A percentile compares a stretch with the other conserved stretches of the same genome.
Evolutionary conservation across 164 flowering plant species (phyloP).

Genomic region (Liquidambar formosana): DNA sequence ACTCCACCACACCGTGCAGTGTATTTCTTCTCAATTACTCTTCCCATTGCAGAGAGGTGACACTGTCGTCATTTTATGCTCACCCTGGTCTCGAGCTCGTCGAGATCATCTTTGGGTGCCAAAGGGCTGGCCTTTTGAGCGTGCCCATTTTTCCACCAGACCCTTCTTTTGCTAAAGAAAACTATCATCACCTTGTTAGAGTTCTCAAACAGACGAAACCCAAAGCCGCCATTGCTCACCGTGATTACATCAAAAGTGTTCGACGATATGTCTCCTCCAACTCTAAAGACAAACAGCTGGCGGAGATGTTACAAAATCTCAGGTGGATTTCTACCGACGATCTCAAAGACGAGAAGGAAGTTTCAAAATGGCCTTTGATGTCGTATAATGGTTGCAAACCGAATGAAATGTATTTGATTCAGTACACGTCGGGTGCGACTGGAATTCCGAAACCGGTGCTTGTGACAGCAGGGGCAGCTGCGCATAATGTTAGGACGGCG

Average conservation of each 20-base stretch:
- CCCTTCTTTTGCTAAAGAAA: constrained; percentile 25
- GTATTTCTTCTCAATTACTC: constrained; percentile 42
- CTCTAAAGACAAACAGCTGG: constrained; percentile 23
- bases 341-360: constrained; percentile 16
- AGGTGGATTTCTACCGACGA: constrained; percentile 48
- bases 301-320: constrained; percentile 27
- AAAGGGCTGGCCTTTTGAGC: constrained; percentile 64
- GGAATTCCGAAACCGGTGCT: constrained; percentile 72
- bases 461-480: constrained; percentile 74
- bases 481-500: constrained; percentile 64
- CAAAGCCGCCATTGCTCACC: constrained; percentile 56
- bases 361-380: no score
- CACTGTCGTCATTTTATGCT: constrained; percentile 53
- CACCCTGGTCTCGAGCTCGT: constrained; percentile 75
- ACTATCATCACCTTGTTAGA: constrained; percentile 50
- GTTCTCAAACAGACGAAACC: constrained; percentile 65
- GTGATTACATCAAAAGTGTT: constrained; percentile 32
- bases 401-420: constrained; percentile 60
- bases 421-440: constrained; percentile 77
- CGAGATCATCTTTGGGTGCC: constrained; percentile 63
- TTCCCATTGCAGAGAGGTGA: constrained; percentile 42
- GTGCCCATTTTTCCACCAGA: constrained; percentile 56
- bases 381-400: constrained; percentile 47
- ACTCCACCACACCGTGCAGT: constrained; percentile 41
- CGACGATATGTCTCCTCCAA: constrained; percentile 30